Base-by-base conservation (phyloP, 768 basidiomycete species). In the Boletus edulis region DNA sequence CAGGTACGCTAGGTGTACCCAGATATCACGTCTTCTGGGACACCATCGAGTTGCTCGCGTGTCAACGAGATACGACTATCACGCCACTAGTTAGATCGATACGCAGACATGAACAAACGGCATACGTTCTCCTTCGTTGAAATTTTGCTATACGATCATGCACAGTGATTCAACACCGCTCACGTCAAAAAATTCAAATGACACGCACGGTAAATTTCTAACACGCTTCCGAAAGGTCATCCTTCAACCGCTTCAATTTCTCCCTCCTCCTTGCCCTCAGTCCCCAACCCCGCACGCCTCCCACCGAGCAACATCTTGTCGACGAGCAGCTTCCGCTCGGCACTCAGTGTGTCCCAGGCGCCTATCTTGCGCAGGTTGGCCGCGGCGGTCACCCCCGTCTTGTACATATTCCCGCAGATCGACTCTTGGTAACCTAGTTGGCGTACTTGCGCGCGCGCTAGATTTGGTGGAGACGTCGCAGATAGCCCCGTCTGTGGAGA, bases 221-320 rank as follows among this genome's bases (percentile, higher is more conserved):
- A 67, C 84, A 90, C 27, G 79, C 78, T 62, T 86, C 81, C 10
- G 87, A 87, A 2, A 94, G 76, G 60, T 89, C 84, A 66, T 94
- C 94, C 77, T 89, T 85, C 46, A 91, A 72, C 45, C 55, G 65
- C 56, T 72, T 85, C 59, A 92, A 67, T 58, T 79, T 75, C 31
- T 75, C 76, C 48, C 84, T 75, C 14, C 61, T 89, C 78, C 49
- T 78, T 74, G 45, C 85, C 84, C 0, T 88, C 81, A 17, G 94
- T 76, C 15, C 79, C 86, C 44, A 94, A 76, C 45, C 93, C 92
- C 43, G 86, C 83, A 14, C 93, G 81, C 65, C 80, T 89, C 11
- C 91, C 89, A 51, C 91, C 91, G 57, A 89, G 75, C 37, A 83
- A 74, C 83, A 89, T 81, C 68, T 91, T 89, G 24, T 94, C 89